Evolutionary conservation across 164 flowering plant genomes (phyloP), one percentile per base, ranked within the genome.

Genomic region (Kalanchoe fedtschenkoi): DNA sequence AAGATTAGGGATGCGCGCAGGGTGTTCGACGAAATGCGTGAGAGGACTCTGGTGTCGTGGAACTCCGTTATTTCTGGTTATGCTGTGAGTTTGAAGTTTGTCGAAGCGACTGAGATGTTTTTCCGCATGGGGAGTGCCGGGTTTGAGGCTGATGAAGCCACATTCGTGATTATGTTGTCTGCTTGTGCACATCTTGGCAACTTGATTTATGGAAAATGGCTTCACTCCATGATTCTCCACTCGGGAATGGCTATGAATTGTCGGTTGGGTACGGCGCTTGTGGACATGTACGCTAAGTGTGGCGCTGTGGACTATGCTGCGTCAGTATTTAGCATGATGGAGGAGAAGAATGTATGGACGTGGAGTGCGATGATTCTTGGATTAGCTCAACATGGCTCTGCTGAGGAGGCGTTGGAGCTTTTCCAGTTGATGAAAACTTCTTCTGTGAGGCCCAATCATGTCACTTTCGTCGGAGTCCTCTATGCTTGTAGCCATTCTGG

Each of bases 351-450:
- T 72, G 86, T 84, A 2, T 80, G 89, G 89, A 83, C 88, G 2
- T 87, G 89, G 88, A 87, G 83, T 73, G 86, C 89, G 1, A 84
- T 87, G 85, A 81, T 87, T 44, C 61, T 74, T 24, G 93, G 93
- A 60, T 72, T 82, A 33, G 88, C 93, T 11, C 89, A 84, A 29
- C 84, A 87, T 71, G 89, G 93, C 5, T 71, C 65, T 69, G 85
- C 88, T 1, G 63, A 54, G 8, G 74, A 77, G 67, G 86, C 83
- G 15, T 78, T 87, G 17, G 55, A 71, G 9, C 68, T 82, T 29
- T 84, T 82, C 61, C 30, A 29, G 7, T 54, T 61, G 42, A 86
- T 86, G 81, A 74, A 57, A 37, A 65, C 35, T 7, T 64, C 70
- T 17, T 46, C 73, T 1, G 44, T 84, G 44, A 39, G 43, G 24